phyloP scores from a whole-genome alignment of 352 stramenopile genomes.

The Phytophthora boehmeriae region DNA sequence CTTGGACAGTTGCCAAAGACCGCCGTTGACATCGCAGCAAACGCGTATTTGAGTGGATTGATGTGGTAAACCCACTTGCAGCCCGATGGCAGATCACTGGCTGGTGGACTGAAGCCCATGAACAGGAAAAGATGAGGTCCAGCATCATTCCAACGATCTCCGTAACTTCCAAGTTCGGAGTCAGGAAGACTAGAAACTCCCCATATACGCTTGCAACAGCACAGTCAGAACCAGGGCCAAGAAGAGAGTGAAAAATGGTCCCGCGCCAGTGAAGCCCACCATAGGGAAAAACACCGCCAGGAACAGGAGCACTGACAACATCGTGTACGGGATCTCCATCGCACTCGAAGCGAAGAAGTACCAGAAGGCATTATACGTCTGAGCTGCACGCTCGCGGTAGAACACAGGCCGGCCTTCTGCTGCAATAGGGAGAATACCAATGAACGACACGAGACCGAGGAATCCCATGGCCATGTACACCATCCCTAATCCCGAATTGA shows the following conservation, averaged over 20 bases:
- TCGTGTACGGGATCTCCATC: constrained; percentile 20
- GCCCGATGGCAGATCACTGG: constrained; percentile 20
- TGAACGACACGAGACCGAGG: background rate
- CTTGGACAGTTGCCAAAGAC: constrained; percentile 40
- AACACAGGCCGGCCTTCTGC: background rate
- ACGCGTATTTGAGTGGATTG: constrained; percentile 33
- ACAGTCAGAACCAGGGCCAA: constrained; percentile 27
- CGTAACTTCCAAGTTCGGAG: constrained; percentile 33
- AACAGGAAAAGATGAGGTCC: constrained; percentile 40
- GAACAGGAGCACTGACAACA: constrained; percentile 17
- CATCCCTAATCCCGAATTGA: constrained; percentile 42
- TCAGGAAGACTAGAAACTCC: constrained; percentile 35
- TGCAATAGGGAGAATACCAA: background rate
- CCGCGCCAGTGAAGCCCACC: constrained; percentile 17
- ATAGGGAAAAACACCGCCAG: constrained; percentile 22
- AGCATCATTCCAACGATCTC: constrained; percentile 31
- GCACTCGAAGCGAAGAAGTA: background rate
- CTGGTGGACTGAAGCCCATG: constrained; percentile 43
- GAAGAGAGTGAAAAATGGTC: constrained; percentile 32
- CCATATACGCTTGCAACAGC: constrained; percentile 35
- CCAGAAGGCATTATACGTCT: background rate
- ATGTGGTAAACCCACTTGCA: constrained; percentile 27
- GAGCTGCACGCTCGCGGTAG: background rate
- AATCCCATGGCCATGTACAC: background rate
- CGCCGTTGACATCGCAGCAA: constrained; percentile 25